A percentile compares a stretch with the other conserved stretches of the same genome.
Conservation (phyloP, 768 basidiomycete species). For the Tephrocybe sp. region DNA sequence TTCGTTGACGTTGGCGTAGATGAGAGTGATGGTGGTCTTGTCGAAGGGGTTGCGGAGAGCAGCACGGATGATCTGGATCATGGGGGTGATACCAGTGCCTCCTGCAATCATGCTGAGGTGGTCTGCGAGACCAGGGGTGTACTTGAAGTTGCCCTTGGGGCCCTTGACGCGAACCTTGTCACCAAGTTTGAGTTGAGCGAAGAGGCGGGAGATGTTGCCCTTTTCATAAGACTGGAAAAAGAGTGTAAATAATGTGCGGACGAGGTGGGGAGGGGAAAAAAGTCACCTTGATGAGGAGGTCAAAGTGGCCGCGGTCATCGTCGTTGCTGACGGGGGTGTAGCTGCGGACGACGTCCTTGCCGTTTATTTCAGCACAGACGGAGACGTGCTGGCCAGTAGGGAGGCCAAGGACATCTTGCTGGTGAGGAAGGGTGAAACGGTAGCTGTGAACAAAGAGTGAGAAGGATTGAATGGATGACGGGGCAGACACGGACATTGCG, state of each 20-base stretch:
- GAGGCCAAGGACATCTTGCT: conserved; percentile 80
- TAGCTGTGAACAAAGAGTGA: conserved; percentile 54
- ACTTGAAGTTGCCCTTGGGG: conserved; percentile 93
- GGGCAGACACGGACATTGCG: conserved; percentile 63
- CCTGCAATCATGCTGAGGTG: conserved; percentile 97
- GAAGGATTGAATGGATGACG: not conserved
- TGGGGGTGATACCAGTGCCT: conserved; percentile 97
- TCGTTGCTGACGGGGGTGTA: conserved; percentile 97
- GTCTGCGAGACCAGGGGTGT: conserved; percentile 65
- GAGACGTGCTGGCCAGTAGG: conserved; percentile 97
- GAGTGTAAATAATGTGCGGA: conserved; percentile 2
- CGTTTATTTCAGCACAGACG: conserved; percentile 84
- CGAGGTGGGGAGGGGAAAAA: too few relatives aligned
- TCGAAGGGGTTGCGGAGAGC: conserved; percentile 87
- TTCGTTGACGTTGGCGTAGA: conserved; percentile 93
- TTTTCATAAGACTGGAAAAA: conserved; percentile 82
- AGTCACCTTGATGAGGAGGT: conserved; percentile 91
- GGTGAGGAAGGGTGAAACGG: conserved; percentile 80
- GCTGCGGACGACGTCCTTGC: conserved; percentile 85
- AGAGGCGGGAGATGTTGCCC: conserved; percentile 91
- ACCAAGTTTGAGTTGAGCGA: conserved; percentile 80
- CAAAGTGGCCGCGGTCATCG: conserved; percentile 90
- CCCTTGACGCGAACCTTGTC: conserved; percentile 90
- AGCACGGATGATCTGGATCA: conserved; percentile 98
- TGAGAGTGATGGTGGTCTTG: conserved; percentile 76